Conservation (phyloP, 1,284 basidiomycete genomes). For the Ustilago lituana region DNA sequence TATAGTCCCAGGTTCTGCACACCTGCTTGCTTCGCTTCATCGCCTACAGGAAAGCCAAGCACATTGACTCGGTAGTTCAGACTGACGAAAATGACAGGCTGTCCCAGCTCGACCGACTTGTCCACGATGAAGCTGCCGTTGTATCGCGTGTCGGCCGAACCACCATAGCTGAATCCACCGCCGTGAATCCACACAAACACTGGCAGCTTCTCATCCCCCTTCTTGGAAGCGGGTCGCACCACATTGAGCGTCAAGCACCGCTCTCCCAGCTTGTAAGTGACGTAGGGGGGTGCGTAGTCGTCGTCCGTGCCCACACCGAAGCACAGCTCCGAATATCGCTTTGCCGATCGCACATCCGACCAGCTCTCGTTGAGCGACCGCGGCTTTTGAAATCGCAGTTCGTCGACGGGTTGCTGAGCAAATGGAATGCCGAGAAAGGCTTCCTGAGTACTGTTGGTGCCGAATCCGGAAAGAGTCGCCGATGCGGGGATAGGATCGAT, state of each 20-base stretch:
- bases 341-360: constrained; percentile 17
- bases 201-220: constrained; percentile 14
- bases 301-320: constrained; percentile 23
- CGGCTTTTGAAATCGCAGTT: constrained; percentile 17
- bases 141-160: constrained; percentile 19
- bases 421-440: constrained; percentile 45
- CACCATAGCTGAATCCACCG: constrained; percentile 36
- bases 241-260: constrained; percentile 44
- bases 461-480: constrained; percentile 23
- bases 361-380: constrained; percentile 14
- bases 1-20: constrained; percentile 32
- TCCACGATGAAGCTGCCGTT: constrained; percentile 41
- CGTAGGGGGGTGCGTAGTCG: constrained; percentile 31
- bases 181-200: constrained; percentile 40
- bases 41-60: constrained; percentile 18
- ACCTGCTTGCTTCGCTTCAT: constrained; percentile 7
- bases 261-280: constrained; percentile 41
- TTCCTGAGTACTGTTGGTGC: constrained; percentile 22
- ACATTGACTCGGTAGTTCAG: constrained; percentile 30
- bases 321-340: constrained; percentile 34
- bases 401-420: constrained; percentile 23
- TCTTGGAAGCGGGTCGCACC: constrained; percentile 15
- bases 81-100: constrained; percentile 30
- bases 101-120: constrained; percentile 24
- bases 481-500: constrained; percentile 16